Evolutionary conservation across 1,284 basidiomycete genomes (phyloP), one percentile per base, ranked within the genome.

Genomic region (Boletellus dicymbophilus): DNA sequence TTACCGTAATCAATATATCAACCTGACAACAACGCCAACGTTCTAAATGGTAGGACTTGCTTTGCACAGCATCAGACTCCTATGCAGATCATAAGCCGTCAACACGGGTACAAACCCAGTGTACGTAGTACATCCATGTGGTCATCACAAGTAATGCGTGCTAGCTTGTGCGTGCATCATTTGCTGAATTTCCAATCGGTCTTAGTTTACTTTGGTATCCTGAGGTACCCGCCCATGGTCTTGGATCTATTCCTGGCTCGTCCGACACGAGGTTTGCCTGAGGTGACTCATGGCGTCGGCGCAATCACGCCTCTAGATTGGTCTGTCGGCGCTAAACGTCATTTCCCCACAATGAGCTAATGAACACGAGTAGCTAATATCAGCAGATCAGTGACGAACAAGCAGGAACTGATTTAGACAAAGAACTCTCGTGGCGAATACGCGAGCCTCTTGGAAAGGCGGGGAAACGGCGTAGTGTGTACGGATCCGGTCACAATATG

Each of bases 301-400:
- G 61, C 47, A 63, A 61, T 46, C 49, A 33, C 3, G 37, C 28
- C 51, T 37, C 61, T 48, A 33, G 48, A 63, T 65, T 49, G 43
- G 41, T 41, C 8, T 11, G 42, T 40, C 16, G 18, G 43, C 10
- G 11, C 31, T 42, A 52, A 67, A 63, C 49, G 55, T 44, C 51
- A 67, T 52, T 63, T 51, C 62, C 50, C 56, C 60, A 31, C 60
- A 66, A 53, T 59, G 49, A 65, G 53, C 50, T 54, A 52, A 65
- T 55, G 48, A 27, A 57, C 50, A 48, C 53, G 42, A 39, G 34
- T 48, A 38, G 41, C 28, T 26, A 49, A 46, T 52, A 65, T 59
- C 54, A 50, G 26, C 49, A 42, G 7, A 37, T n/a, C n/a, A n/a
- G n/a, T 30, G 37, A 31, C 36, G 7, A 23, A 20, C n/a, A 43